Evolutionary conservation across 306 rosid species (phyloP), one percentile per base, ranked within the genome.

Genomic region (Citrullus amarus): DNA sequence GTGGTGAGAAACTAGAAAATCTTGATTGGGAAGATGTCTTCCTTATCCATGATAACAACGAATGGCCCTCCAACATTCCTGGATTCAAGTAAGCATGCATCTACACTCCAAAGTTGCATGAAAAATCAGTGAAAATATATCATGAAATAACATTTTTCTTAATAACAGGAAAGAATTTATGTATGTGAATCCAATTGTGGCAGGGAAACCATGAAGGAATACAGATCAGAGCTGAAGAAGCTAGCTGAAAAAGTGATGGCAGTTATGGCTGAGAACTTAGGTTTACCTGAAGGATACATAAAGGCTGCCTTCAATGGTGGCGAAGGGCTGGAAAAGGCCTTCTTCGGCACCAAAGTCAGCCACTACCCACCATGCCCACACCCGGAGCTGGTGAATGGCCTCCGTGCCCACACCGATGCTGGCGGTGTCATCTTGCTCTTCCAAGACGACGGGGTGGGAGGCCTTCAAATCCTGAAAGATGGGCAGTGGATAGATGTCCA

Each of bases 271-370:
- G 97, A 92, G 90, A 92, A 95, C 82, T 84, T 95, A 59, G 97
- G 93, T 1, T 67, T 92, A 39, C 88, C 91, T 10, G 80, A 75
- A 68, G 97, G 97, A 54, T 87, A 86, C 89, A 89, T 92, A 46
- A 85, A 89, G 89, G 91, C 83, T 61, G 91, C 96, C 78, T 88
- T 92, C 78, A 89, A 90, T 16, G 92, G 83, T 16, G 93, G 90
- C 73, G 94, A 83, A 9, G 91, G 68, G 17, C 61, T 46, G 80
- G 84, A 90, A 38, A 83, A 78, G 48, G 93, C 93, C 60, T 94
- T 89, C 83, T 92, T 92, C 51, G 99, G 99, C n/a, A 95, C 99
- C 68, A 92, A 95, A 87, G 97, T 95, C 75, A 95, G 99, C 84
- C 97, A 95, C 88, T 95, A 95, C 91, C 99, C 99, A 4, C 91